Percentiles rank a stretch among this genome's conserved stretches.
Evolutionary conservation across 768 basidiomycete genomes (phyloP).

Genomic region (Mycena rosella): DNA sequence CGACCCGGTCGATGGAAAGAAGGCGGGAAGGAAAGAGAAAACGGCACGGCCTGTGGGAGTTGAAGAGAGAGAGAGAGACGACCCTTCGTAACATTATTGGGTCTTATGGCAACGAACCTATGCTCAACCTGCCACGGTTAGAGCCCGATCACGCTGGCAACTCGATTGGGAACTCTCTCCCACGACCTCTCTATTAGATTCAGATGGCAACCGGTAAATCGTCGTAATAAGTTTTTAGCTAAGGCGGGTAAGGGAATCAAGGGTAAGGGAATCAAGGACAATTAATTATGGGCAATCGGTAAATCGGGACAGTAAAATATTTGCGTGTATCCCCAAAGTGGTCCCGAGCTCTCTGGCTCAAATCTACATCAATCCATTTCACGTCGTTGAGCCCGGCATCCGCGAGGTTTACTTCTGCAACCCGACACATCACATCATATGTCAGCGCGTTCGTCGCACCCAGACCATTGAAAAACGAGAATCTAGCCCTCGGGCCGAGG

Average conservation of each 20-base stretch:
- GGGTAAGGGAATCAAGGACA: no score
- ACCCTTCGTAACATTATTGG: neutral
- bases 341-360: constrained; percentile 65
- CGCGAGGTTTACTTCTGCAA: constrained; percentile 89
- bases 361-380: constrained; percentile 86
- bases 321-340: constrained; percentile 83
- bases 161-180: no score
- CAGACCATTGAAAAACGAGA: constrained; percentile 97
- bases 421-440: constrained; percentile 92
- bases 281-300: constrained; percentile 76
- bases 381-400: constrained; percentile 85
- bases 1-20: constrained; percentile 44
- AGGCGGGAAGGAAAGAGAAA: constrained; percentile 20
- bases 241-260: no score
- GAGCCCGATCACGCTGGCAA: no score
- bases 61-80: constrained; percentile 22
- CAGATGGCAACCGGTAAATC: no score
- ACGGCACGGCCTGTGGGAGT: constrained; percentile 28
- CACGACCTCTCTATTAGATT: no score
- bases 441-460: constrained; percentile 93
- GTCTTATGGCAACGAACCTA: neutral
- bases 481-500: constrained; percentile 80
- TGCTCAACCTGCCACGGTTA: no score
- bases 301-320: constrained; percentile 84
- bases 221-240: no score